These are phyloP conservation scores for Alternaria ethzedia DNA, from an alignment of 2,329 filamentous ascomycete genomes.

Conservation along the genomic window DNA sequence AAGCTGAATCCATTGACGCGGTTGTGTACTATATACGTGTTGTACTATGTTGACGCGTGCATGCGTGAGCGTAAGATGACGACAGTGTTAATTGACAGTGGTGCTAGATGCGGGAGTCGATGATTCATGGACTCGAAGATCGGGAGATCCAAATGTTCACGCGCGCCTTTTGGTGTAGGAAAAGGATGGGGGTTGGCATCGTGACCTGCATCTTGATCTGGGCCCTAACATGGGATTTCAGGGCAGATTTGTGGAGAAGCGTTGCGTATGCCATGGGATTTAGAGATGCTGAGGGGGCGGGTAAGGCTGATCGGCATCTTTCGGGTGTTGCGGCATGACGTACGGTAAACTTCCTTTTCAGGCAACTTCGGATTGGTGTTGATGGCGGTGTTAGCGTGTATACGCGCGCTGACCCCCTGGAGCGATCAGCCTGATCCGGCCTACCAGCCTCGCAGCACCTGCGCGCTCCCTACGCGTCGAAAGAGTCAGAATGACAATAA, in stretches of 20 bases:
- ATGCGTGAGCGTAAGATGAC: conserved; percentile 3
- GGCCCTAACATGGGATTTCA: background rate
- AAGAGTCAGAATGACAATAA: background rate
- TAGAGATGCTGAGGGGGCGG: background rate
- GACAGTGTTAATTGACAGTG: background rate
- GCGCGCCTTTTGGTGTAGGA: background rate
- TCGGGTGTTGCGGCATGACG: conserved; percentile 4
- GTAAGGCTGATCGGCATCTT: conserved; percentile 4
- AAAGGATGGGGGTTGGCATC: background rate
- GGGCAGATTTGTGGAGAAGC: conserved; percentile 1
- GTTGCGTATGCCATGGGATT: conserved; percentile 10
- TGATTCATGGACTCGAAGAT: conserved; percentile 5
- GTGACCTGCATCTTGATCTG: background rate
- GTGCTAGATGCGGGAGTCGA: conserved; percentile 4
- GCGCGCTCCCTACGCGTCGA: background rate
- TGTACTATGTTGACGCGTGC: background rate
- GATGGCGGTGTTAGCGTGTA: conserved; percentile 1
- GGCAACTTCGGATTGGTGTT: background rate
- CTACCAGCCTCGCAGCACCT: background rate
- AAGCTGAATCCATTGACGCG: conserved; percentile 1
- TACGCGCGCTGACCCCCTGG: background rate
- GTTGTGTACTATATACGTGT: background rate
- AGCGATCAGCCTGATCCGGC: background rate
- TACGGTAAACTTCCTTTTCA: background rate
- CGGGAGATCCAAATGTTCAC: background rate